Evolutionary conservation across 371 early-diverging fungal species (phyloP).

Genomic region (Mucor irregularis): DNA sequence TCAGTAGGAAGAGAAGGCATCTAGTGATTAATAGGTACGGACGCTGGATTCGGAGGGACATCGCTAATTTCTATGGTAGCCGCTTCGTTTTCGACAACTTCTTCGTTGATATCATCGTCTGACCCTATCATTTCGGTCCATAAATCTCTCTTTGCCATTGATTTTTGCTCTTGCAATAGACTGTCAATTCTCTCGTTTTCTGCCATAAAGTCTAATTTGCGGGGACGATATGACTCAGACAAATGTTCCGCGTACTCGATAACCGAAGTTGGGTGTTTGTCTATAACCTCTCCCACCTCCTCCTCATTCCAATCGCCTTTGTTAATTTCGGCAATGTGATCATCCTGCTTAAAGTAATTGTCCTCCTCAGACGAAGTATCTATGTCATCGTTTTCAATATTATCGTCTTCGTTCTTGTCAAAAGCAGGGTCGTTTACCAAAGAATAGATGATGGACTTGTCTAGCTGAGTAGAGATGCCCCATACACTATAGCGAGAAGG

Average conservation of each 20-base stretch:
- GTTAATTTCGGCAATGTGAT: conserved; percentile 22
- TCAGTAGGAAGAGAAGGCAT: background rate
- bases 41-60: conserved; percentile 24
- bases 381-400: background rate
- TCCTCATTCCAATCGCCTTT: conserved; percentile 20
- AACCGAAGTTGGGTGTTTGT: background rate
- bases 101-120: background rate
- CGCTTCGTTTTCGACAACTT: background rate
- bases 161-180: background rate
- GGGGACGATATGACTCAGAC: conserved; percentile 1
- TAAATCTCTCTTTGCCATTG: background rate
- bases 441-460: conserved; percentile 13
- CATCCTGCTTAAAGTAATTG: conserved; percentile 1
- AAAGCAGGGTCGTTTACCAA: conserved; percentile 10
- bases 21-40: background rate
- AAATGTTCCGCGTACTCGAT: conserved; percentile 5
- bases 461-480: conserved; percentile 11
- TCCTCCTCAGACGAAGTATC: too few species aligned
- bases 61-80: conserved; percentile 22
- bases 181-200: conserved; percentile 12
- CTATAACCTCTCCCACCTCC: background rate
- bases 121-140: background rate
- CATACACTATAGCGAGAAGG: conserved; percentile 20
- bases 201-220: conserved; percentile 28
- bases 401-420: background rate